Conservation (phyloP, 768 basidiomycete species). For the Boletellus emodensis region DNA sequence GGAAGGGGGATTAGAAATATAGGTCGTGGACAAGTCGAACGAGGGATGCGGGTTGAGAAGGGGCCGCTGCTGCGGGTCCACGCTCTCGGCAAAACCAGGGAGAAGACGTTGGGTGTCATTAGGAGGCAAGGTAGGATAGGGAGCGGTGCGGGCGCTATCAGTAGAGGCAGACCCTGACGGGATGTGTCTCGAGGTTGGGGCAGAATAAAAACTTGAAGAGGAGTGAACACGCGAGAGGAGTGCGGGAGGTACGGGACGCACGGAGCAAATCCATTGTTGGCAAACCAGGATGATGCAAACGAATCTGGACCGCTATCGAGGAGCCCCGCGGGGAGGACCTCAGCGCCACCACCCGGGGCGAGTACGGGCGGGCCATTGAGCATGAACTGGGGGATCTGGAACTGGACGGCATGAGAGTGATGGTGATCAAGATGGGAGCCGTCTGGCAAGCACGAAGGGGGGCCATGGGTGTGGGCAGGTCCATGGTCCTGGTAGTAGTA, state of each 20-base stretch:
- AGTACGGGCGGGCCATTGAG: constrained; percentile 53
- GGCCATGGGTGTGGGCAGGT: constrained; percentile 7
- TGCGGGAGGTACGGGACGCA: constrained; percentile 8
- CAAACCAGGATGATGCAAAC: constrained; percentile 46
- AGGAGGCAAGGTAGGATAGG: not conserved
- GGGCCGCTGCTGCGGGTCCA: constrained; percentile 5
- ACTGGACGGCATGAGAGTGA: constrained; percentile 34
- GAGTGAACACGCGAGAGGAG: constrained; percentile 10
- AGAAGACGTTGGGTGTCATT: not conserved
- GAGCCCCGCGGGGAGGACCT: constrained; percentile 55
- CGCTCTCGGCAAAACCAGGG: not conserved
- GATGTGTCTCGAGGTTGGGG: constrained; percentile 16
- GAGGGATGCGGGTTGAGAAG: constrained; percentile 5
- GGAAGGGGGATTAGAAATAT: constrained; percentile 6
- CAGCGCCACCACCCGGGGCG: constrained; percentile 70
- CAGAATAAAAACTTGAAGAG: constrained; percentile 20
- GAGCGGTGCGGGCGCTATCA: not conserved
- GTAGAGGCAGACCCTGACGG: not conserved
- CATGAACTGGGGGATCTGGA: constrained; percentile 68
- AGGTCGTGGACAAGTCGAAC: not conserved
- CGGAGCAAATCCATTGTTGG: constrained; percentile 41
- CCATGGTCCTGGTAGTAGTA: constrained; percentile 14
- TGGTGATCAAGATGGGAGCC: constrained; percentile 1
- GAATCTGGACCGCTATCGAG: constrained; percentile 21
- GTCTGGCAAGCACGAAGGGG: constrained; percentile 1